phyloP scores from a whole-genome alignment of 2,329 filamentous ascomycete genomes.

The Neocatenulostroma microsporum region DNA sequence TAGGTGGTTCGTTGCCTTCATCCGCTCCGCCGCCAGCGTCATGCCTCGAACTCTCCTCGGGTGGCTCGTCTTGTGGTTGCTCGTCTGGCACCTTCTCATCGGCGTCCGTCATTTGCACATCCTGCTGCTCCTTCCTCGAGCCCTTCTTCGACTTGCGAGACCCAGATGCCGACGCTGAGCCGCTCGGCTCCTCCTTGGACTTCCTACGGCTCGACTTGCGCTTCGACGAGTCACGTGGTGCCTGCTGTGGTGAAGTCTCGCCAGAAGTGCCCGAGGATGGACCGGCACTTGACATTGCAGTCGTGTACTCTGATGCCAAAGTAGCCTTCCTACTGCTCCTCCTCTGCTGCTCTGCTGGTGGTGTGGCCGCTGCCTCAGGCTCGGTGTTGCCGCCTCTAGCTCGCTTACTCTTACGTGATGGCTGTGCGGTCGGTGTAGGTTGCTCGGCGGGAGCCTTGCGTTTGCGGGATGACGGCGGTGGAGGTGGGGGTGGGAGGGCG shows the following conservation, averaged over 20 bases:
- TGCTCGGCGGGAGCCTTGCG: conserved; percentile 58
- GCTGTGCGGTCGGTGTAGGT: conserved; percentile 42
- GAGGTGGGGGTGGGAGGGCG: conserved; percentile 34
- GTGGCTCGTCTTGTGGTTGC: conserved; percentile 27
- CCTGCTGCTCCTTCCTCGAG: conserved; percentile 26
- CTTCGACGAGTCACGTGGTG: conserved; percentile 57
- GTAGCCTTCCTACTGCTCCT: conserved; percentile 40
- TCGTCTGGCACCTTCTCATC: conserved; percentile 23
- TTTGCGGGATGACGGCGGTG: conserved; percentile 50
- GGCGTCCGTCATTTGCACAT: conserved; percentile 28
- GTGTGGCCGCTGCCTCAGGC: conserved; percentile 30
- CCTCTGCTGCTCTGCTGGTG: conserved; percentile 45
- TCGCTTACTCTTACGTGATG: conserved; percentile 50
- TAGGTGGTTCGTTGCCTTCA: conserved; percentile 54
- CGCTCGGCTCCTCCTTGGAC: conserved; percentile 37
- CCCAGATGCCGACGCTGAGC: conserved; percentile 22
- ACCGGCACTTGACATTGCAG: conserved; percentile 66
- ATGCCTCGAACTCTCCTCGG: conserved; percentile 28
- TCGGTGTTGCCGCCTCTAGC: conserved; percentile 39
- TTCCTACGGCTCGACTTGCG: conserved; percentile 71
- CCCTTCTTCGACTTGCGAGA: conserved; percentile 27
- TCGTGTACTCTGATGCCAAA: conserved; percentile 34
- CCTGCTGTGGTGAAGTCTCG: conserved; percentile 48
- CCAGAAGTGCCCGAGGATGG: conserved; percentile 58
- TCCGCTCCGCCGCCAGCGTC: conserved; percentile 28